Conservation (phyloP, 805 yeast genomes). For the Myxozyma kluyveri region DNA sequence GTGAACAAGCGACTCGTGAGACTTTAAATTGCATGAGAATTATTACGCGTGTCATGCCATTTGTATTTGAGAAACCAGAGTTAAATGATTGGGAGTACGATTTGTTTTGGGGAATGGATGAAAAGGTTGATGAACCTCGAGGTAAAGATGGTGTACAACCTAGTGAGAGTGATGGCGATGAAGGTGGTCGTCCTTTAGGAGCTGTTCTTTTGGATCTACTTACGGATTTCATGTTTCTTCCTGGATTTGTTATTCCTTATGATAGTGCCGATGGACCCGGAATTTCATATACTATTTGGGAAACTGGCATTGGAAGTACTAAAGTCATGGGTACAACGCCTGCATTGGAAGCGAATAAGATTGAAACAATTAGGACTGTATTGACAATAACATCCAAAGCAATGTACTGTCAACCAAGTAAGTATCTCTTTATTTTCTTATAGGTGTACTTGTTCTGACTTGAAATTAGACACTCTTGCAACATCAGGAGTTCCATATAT, state of each 20-base stretch:
- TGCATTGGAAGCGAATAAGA: conserved; percentile 59
- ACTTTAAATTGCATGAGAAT: conserved; percentile 62
- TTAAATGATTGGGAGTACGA: conserved; percentile 39
- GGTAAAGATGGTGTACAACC: not conserved
- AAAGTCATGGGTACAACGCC: conserved; percentile 39
- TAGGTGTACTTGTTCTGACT: conserved; percentile 1
- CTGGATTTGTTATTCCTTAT: conserved; percentile 53
- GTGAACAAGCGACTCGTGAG: conserved; percentile 33
- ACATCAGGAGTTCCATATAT: conserved; percentile 59
- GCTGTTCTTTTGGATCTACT: conserved; percentile 41
- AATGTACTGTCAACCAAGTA: conserved; percentile 45
- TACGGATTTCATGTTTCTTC: conserved; percentile 52
- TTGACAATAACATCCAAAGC: conserved; percentile 60
- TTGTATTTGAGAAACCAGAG: conserved; percentile 54
- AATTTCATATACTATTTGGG: conserved; percentile 60
- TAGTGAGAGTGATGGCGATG: not conserved
- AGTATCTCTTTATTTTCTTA: not conserved
- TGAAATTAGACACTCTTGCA: conserved; percentile 43
- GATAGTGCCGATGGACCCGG: conserved; percentile 30
- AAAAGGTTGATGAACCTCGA: not conserved
- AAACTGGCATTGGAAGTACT: conserved; percentile 66
- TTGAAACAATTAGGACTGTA: conserved; percentile 63
- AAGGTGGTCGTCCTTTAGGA: conserved; percentile 36
- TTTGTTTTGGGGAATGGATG: conserved; percentile 47
- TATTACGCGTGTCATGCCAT: conserved; percentile 64